A percentile compares a stretch with the other conserved stretches of the same genome.
Evolutionary conservation across 192 early-diverging fungal genomes (phyloP).

Genomic region (Dimargaris verticillata): DNA sequence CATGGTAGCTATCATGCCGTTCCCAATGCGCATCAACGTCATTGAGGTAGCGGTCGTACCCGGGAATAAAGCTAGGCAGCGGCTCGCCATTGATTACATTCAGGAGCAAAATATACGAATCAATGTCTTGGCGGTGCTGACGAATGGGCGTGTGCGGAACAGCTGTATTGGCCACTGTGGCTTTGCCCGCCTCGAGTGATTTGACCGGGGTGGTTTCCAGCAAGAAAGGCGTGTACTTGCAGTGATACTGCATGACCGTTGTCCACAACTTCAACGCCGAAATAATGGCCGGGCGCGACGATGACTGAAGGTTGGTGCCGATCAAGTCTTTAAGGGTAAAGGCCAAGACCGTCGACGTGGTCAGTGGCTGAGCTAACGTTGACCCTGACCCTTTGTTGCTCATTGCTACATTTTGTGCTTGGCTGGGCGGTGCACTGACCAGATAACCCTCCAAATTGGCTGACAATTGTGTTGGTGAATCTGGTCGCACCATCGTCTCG

Average conservation of each 20-base stretch:
- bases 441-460: background rate
- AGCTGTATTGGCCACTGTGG: background rate
- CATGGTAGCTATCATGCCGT: conserved; percentile 22
- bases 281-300: conserved; percentile 72
- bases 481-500: background rate
- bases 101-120: conserved; percentile 1
- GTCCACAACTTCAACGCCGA: conserved; percentile 66
- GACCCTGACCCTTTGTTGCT: no score
- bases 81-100: background rate
- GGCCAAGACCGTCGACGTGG: background rate
- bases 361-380: background rate
- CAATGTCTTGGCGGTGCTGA: background rate
- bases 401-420: no score
- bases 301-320: conserved; percentile 72
- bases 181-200: conserved; percentile 24
- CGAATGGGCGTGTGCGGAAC: conserved; percentile 1
- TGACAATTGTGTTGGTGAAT: no score
- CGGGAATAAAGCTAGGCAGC: conserved; percentile 13
- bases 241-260: conserved; percentile 57
- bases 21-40: conserved; percentile 34
- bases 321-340: conserved; percentile 72
- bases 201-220: conserved; percentile 50
- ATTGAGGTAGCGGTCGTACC: conserved; percentile 34
- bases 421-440: background rate
- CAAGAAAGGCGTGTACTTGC: conserved; percentile 54